These are phyloP conservation scores for Daedaleopsis sinensis DNA, from an alignment of 768 basidiomycete genomes.

Conservation along the genomic window DNA sequence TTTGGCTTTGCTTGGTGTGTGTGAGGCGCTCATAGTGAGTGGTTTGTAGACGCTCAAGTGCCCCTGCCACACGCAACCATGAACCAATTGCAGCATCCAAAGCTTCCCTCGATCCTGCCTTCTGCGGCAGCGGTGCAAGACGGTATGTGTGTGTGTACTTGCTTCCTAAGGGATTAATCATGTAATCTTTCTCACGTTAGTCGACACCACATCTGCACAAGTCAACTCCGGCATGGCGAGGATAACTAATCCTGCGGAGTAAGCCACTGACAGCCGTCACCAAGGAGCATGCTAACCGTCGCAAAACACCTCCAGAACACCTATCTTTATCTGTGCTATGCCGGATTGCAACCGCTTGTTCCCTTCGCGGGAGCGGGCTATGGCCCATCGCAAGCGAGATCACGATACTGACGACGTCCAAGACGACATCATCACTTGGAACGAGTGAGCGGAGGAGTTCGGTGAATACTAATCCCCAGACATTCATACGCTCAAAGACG, in stretches of 20 bases:
- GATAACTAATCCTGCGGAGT: conserved; percentile 70
- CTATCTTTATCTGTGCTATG: conserved; percentile 79
- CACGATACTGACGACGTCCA: conserved; percentile 63
- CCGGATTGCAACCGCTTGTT: conserved; percentile 75
- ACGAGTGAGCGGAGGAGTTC: conserved; percentile 53
- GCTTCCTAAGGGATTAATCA: background rate
- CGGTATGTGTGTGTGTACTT: conserved; percentile 33
- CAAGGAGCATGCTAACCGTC: background rate
- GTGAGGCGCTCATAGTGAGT: background rate
- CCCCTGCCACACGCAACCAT: background rate
- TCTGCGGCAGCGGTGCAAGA: conserved; percentile 54
- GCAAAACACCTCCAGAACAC: conserved; percentile 51
- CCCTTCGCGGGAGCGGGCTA: conserved; percentile 67
- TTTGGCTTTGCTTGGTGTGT: background rate
- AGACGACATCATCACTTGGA: conserved; percentile 71
- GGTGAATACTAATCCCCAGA: no score
- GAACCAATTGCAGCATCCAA: conserved; percentile 23
- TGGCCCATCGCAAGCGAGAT: conserved; percentile 74
- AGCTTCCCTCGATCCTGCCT: conserved; percentile 53
- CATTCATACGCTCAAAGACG: no score
- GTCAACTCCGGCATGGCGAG: conserved; percentile 55
- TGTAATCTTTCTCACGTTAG: conserved; percentile 33
- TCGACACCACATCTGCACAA: conserved; percentile 56
- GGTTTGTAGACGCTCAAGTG: no score
- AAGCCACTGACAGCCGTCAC: conserved; percentile 29